Evolutionary conservation across 768 basidiomycete species (phyloP).

Genomic region (Boletus reticulatus): DNA sequence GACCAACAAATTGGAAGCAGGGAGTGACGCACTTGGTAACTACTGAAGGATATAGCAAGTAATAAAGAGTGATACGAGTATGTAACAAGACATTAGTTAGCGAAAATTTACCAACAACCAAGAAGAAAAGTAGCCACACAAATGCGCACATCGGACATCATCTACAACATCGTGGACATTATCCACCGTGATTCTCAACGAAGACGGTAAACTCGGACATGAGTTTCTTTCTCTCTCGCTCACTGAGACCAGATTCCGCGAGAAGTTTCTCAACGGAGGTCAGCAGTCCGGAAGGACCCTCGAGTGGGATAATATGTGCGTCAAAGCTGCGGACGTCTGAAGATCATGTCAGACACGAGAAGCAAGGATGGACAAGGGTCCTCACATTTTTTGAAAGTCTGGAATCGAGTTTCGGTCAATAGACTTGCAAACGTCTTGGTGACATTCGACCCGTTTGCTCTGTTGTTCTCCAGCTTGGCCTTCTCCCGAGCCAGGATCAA

Average conservation of each 20-base stretch:
- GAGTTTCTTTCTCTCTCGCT: conserved; percentile 47
- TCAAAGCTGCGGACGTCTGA: conserved; percentile 75
- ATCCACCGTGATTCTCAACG: conserved; percentile 38
- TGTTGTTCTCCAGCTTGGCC: conserved; percentile 18
- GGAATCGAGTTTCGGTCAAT: conserved; percentile 36
- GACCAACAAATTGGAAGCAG: neutral
- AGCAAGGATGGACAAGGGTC: conserved; percentile 10
- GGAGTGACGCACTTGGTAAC: conserved; percentile 10
- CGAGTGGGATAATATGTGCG: conserved; percentile 69
- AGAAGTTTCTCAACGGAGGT: conserved; percentile 61
- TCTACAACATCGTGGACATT: neutral
- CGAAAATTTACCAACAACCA: conserved; percentile 26
- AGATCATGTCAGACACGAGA: conserved; percentile 11
- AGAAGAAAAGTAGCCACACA: conserved; percentile 8
- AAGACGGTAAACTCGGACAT: conserved; percentile 61
- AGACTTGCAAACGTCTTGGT: conserved; percentile 37
- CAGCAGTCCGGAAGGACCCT: conserved; percentile 72
- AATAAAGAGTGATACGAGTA: conserved; percentile 21
- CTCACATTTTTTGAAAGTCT: conserved; percentile 63
- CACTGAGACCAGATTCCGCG: conserved; percentile 44
- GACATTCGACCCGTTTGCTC: conserved; percentile 30
- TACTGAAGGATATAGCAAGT: conserved; percentile 11
- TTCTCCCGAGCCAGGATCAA: conserved; percentile 29
- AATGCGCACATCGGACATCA: conserved; percentile 1
- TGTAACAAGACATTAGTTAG: conserved; percentile 19